Evolutionary conservation across 139 green algal genomes (phyloP).

Genomic region (Nannochloris sp.): DNA sequence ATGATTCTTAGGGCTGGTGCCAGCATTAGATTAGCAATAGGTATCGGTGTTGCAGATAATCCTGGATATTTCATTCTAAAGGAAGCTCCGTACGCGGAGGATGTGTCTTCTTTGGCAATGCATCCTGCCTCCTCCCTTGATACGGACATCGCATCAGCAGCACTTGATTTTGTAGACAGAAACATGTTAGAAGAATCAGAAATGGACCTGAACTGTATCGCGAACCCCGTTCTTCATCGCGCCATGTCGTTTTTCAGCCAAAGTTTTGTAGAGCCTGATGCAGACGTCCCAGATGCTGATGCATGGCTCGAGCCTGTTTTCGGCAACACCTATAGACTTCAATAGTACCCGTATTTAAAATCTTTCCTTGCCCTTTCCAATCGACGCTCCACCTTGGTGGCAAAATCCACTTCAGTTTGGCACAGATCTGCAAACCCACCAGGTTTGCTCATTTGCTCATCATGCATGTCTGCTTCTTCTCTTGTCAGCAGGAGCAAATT

Average conservation of each 20-base stretch:
- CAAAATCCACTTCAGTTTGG: constrained; percentile 16
- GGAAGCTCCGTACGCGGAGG: not conserved
- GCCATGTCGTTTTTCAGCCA: not conserved
- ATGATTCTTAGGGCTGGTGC: not conserved
- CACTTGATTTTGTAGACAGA: not conserved
- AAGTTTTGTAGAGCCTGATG: not conserved
- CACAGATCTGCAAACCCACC: not conserved
- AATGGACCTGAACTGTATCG: not conserved
- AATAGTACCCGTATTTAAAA: constrained; percentile 15
- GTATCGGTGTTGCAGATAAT: not conserved
- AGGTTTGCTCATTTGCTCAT: constrained; percentile 11
- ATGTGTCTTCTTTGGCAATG: not conserved
- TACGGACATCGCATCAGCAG: not conserved
- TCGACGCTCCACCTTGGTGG: constrained; percentile 4
- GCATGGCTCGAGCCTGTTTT: not conserved
- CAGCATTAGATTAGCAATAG: not conserved
- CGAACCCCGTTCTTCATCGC: not conserved
- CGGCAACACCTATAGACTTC: not conserved
- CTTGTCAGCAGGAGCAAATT: constrained; percentile 85
- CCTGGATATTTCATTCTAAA: not conserved
- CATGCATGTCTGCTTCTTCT: constrained; percentile 69
- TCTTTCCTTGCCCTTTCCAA: constrained; percentile 13
- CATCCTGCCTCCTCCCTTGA: not conserved
- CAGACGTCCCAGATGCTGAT: not conserved
- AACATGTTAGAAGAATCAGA: not conserved